These are phyloP conservation scores for Lactifluus piperatus DNA, from an alignment of 768 basidiomycete genomes.

Conservation along the genomic window DNA sequence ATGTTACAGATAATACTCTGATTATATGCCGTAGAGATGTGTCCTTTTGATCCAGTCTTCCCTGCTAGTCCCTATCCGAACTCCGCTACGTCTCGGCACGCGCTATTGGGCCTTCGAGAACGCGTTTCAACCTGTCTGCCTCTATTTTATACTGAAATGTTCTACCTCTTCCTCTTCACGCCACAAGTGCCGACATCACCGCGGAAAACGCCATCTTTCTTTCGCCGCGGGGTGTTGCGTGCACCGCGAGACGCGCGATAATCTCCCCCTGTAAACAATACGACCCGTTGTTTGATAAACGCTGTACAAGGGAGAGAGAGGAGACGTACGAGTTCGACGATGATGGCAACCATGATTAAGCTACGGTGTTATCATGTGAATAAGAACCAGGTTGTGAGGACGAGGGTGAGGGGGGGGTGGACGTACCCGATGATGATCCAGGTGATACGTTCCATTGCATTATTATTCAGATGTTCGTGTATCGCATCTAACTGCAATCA, in stretches of 20 bases:
- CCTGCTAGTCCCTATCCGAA: neutral
- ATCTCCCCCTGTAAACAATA: conserved; percentile 57
- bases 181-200: neutral
- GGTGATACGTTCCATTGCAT: conserved; percentile 86
- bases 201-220: neutral
- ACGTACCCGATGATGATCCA: conserved; percentile 61
- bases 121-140: neutral
- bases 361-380: conserved; percentile 30
- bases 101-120: neutral
- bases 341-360: conserved; percentile 81
- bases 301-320: neutral
- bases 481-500: conserved; percentile 77
- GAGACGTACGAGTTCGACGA: conserved; percentile 71
- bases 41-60: neutral
- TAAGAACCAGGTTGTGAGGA: conserved; percentile 8
- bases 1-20: neutral
- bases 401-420: conserved; percentile 25
- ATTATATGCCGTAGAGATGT: neutral
- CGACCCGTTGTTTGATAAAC: neutral
- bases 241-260: conserved; percentile 64
- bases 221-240: conserved; percentile 34
- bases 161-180: neutral
- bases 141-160: neutral
- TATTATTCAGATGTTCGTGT: conserved; percentile 86
- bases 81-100: neutral